phyloP scores from a whole-genome alignment of 805 yeast species.

The Wickerhamiella azyma region DNA sequence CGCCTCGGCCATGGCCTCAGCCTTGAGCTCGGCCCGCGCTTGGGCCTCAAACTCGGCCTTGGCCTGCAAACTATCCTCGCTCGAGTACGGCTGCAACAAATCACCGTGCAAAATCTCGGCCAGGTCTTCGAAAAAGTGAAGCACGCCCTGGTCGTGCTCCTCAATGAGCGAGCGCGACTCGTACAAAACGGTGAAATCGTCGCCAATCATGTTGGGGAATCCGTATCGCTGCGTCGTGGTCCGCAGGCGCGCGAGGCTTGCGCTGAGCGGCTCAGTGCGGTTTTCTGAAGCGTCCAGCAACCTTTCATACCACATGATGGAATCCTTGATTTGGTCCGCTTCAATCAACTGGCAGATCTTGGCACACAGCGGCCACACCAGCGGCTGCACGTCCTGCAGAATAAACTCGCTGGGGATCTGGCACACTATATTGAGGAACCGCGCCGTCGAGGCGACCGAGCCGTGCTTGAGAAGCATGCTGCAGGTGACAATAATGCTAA shows the following conservation, averaged over 20 bases:
- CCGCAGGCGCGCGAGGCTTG: background rate
- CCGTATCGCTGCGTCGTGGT: background rate
- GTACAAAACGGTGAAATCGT: background rate
- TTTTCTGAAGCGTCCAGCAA: background rate
- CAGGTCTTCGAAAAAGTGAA: background rate
- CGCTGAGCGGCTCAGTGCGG: background rate
- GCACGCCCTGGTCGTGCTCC: background rate
- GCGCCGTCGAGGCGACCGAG: background rate
- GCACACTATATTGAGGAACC: background rate
- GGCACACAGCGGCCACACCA: background rate
- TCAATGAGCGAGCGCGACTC: background rate
- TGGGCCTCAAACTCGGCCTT: too few species aligned
- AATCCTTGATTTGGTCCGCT: background rate
- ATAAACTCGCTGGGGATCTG: background rate
- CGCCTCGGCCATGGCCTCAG: too few species aligned
- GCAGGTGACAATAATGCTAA: background rate
- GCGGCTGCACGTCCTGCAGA: constrained; percentile 1
- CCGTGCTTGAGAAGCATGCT: background rate
- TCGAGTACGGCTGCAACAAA: too few species aligned
- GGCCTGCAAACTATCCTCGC: background rate
- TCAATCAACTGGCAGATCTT: background rate
- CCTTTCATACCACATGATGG: background rate
- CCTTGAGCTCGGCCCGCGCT: too few species aligned
- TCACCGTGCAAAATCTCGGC: background rate
- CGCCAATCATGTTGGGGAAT: background rate